Percentiles rank a stretch among this genome's conserved stretches.
phyloP scores from a whole-genome alignment of 164 flowering plant species.

The Vitis rupestris region DNA sequence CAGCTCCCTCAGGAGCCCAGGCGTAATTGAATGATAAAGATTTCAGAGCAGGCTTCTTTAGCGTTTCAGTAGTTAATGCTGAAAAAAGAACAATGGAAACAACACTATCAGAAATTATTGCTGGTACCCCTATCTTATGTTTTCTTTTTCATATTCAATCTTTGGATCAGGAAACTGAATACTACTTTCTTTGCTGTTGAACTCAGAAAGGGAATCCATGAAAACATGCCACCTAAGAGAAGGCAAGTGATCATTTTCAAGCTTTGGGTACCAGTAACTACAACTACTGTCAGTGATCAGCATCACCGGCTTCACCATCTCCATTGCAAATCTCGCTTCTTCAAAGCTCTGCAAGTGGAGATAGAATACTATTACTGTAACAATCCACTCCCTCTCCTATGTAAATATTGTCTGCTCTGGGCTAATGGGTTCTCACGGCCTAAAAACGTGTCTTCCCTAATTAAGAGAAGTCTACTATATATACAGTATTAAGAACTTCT shows the following conservation, averaged over 20 bases:
- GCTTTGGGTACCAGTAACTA: constrained; percentile 40
- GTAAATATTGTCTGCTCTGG: no score
- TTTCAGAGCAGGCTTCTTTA: constrained; percentile 19
- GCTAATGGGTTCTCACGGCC: no score
- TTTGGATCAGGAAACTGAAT: constrained; percentile 6
- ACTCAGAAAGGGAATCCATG: constrained; percentile 32
- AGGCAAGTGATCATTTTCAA: constrained; percentile 23
- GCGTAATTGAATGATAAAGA: constrained; percentile 27
- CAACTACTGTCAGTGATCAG: constrained; percentile 62
- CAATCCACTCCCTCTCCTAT: no score
- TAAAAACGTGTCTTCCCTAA: no score
- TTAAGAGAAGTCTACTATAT: no score
- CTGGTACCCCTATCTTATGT: neutral
- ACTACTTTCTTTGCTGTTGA: constrained; percentile 22
- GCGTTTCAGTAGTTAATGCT: constrained; percentile 42
- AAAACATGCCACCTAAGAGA: constrained; percentile 57
- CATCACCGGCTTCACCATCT: constrained; percentile 52
- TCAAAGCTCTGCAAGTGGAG: constrained; percentile 51
- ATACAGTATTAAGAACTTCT: no score
- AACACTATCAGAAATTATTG: neutral
- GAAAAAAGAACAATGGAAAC: constrained; percentile 5
- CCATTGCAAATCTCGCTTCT: constrained; percentile 69
- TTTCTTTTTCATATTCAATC: neutral
- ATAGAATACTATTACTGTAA: neutral
- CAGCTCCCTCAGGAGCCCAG: constrained; percentile 69